Conservation (phyloP, 768 basidiomycete genomes). For the Rhodosporidiobolus odoratus region DNA sequence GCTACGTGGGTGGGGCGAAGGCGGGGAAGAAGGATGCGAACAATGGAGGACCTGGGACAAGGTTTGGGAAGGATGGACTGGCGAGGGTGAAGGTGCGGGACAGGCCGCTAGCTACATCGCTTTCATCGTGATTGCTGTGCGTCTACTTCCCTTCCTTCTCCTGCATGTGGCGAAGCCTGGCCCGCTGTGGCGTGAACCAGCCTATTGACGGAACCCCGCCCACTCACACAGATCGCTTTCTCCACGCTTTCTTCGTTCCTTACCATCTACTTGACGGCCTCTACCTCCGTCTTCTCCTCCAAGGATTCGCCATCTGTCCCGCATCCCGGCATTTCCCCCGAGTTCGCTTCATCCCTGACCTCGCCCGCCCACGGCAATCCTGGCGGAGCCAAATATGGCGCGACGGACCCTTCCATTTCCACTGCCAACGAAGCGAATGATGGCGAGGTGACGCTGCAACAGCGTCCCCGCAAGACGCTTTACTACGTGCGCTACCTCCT, state of each 20-base stretch:
- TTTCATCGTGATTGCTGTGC: slow-evolving; percentile 72
- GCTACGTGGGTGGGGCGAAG: slow-evolving; percentile 10
- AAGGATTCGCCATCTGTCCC: slow-evolving; percentile 64
- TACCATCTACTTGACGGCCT: slow-evolving; percentile 80
- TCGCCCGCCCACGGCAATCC: background rate
- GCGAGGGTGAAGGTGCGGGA: slow-evolving; percentile 34
- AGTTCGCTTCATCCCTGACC: background rate
- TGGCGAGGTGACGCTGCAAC: background rate
- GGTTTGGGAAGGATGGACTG: slow-evolving; percentile 49
- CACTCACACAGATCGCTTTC: slow-evolving; percentile 57
- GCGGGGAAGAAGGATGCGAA: slow-evolving; percentile 53
- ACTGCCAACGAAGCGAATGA: no score
- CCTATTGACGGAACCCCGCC: background rate
- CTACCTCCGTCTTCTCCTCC: slow-evolving; percentile 76
- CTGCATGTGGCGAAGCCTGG: background rate
- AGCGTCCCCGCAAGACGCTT: slow-evolving; percentile 35
- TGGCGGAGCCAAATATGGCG: background rate
- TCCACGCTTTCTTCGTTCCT: slow-evolving; percentile 69
- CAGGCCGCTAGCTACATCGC: slow-evolving; percentile 59
- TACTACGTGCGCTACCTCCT: slow-evolving; percentile 9
- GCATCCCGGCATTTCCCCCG: slow-evolving; percentile 4
- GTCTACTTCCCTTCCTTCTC: slow-evolving; percentile 40
- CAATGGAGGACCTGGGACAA: slow-evolving; percentile 74
- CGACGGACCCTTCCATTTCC: no score
- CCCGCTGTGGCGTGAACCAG: no score